Base-by-base conservation (phyloP, 2,329 filamentous ascomycete genomes). In the Cadophora sp. region DNA sequence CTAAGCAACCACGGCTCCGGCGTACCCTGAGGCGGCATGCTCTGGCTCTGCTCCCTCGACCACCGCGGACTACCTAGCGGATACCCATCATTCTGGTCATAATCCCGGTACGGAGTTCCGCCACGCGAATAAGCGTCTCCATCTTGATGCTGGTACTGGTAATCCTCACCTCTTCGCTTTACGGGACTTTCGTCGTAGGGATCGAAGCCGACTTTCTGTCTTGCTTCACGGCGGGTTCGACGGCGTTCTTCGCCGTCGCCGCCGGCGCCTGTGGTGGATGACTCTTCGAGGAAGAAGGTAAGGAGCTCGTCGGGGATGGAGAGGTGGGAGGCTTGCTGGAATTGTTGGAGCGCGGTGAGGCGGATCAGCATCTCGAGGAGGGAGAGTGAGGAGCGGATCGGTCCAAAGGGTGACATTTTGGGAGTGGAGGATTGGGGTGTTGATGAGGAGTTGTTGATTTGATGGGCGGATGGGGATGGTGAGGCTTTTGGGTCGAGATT, bases 281-380 rank as follows among this genome's bases (percentile, higher is more conserved):
- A 87, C 74, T 92, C 89, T 70, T 88, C 86, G 9, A 93, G 83
- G 82, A 93, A 93, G 81, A 93, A 92, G 74, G 89, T 92, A 11
- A 93, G 84, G 1, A 92, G 83, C 75, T 93, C 90, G 77, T 93
- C 91, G 22, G 87, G 87, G 68, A 92, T 91, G 46, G 89, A 84
- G 14, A 93, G 85, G 73, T 92, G 91, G 0, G 89, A 90, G 65
- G 87, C 84, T 81, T 93, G 91, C 72, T 91, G 88, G 79, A 92
- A 92, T 81, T 93, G 91, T 76, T 93, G 91, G 4, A 92, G 84
- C 0, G 90, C 87, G 1, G 89, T 89, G 31, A 93, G 85, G 64
- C 91, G 90, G 68, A 92, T 85, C 7, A 93, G 85, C 78, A 90
- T 91, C 77, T 93, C 91, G 53, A 93, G 85, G 24, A 92, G 85